Percentiles rank a stretch among this genome's conserved stretches.
Evolutionary conservation across 768 basidiomycete genomes (phyloP).

Genomic region (Mycena albidolilacea): DNA sequence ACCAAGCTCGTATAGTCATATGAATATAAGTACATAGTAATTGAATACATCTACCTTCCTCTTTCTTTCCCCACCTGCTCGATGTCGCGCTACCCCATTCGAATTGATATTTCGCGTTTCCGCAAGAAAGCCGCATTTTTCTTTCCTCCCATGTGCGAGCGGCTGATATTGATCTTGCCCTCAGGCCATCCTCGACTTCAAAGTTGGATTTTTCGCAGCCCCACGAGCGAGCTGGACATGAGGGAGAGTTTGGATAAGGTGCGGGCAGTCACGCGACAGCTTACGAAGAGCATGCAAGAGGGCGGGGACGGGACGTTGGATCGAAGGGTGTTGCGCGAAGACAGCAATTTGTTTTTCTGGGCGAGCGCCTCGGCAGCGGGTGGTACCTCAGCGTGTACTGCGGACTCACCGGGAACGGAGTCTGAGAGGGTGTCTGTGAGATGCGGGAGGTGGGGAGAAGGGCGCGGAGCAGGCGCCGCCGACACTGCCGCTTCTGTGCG

Average conservation of each 20-base stretch:
- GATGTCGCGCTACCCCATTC: too few species aligned
- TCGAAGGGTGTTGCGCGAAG: conserved; percentile 76
- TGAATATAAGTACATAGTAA: too few species aligned
- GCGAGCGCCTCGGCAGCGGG: conserved; percentile 39
- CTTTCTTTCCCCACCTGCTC: too few species aligned
- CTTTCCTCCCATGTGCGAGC: too few species aligned
- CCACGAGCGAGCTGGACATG: too few species aligned
- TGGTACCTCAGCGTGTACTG: conserved; percentile 63
- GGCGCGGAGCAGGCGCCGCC: conserved; percentile 41
- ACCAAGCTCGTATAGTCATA: too few species aligned
- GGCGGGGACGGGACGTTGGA: conserved; percentile 65
- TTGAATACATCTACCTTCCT: too few species aligned
- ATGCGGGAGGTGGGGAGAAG: conserved; percentile 48
- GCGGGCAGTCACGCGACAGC: conserved; percentile 71
- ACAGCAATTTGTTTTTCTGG: conserved; percentile 77
- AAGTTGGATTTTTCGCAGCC: too few species aligned
- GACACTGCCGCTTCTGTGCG: conserved; percentile 59
- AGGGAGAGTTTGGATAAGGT: conserved; percentile 73
- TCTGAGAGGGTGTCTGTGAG: conserved; percentile 55
- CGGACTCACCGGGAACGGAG: conserved; percentile 69
- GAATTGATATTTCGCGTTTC: too few species aligned
- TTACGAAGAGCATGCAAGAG: conserved; percentile 74
- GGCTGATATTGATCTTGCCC: too few species aligned
- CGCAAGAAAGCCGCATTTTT: too few species aligned
- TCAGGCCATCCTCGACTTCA: too few species aligned